Conservation (phyloP, 805 yeast genomes). For the Yamadazyma sp. region DNA sequence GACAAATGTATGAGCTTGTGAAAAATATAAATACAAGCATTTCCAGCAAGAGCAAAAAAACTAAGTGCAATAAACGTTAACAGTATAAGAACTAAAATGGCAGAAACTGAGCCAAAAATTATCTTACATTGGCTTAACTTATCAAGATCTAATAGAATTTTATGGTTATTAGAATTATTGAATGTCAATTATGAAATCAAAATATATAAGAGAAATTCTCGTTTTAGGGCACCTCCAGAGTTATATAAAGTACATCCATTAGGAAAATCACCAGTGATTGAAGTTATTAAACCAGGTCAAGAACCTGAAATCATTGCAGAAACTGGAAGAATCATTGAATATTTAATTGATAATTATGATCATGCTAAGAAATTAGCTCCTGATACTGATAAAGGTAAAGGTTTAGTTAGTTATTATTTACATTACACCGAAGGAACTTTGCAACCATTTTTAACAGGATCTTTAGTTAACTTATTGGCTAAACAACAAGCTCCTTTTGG, state of each 20-base stretch:
- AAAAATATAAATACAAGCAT: too few species aligned
- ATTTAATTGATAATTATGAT: conserved; percentile 51
- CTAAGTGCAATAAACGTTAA: too few species aligned
- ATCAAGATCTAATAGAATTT: conserved; percentile 36
- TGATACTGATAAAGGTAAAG: conserved; percentile 34
- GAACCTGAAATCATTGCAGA: conserved; percentile 43
- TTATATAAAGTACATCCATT: conserved; percentile 31
- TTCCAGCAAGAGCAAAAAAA: too few species aligned
- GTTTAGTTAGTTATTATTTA: conserved; percentile 47
- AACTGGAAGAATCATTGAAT: conserved; percentile 56
- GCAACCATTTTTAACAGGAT: conserved; percentile 43
- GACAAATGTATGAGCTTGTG: too few species aligned
- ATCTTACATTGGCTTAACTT: conserved; percentile 23
- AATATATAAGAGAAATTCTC: conserved; percentile 22
- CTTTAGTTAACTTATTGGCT: conserved; percentile 27
- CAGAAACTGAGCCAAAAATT: conserved; percentile 7
- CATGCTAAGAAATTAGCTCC: conserved; percentile 35
- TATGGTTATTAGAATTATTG: conserved; percentile 38
- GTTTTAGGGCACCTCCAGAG: conserved; percentile 31
- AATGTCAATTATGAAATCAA: conserved; percentile 31
- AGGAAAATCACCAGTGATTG: conserved; percentile 35
- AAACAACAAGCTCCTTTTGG: conserved; percentile 26
- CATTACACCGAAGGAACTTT: conserved; percentile 64
- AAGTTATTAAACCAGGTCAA: conserved; percentile 21
- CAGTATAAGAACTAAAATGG: too few species aligned